phyloP scores from a whole-genome alignment of 306 rosid genomes.

The Senna siamea region DNA sequence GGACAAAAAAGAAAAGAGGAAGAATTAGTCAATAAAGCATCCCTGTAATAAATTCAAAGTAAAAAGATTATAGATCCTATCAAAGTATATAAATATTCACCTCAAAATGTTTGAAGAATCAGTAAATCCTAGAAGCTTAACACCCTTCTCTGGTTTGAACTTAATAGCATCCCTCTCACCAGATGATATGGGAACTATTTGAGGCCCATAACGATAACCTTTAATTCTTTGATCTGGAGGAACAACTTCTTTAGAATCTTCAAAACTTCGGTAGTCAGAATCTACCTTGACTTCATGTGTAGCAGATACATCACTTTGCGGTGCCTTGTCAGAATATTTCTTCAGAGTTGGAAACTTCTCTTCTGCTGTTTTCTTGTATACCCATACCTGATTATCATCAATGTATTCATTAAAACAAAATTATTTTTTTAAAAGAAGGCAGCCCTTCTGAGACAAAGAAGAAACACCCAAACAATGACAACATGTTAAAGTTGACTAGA shows the following conservation, averaged over 20 bases:
- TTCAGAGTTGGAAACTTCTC: constrained; percentile 87
- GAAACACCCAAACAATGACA: neutral
- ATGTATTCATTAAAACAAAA: constrained; percentile 27
- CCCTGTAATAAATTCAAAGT: constrained; percentile 19
- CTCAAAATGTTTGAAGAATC: constrained; percentile 69
- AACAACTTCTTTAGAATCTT: constrained; percentile 59
- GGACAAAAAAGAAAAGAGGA: constrained; percentile 36
- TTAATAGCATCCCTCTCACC: constrained; percentile 87
- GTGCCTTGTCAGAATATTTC: constrained; percentile 93
- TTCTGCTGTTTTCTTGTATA: constrained; percentile 92
- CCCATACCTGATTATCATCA: constrained; percentile 68
- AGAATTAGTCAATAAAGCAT: constrained; percentile 21
- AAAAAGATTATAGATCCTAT: constrained; percentile 5
- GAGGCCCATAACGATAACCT: constrained; percentile 96
- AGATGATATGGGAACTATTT: constrained; percentile 84
- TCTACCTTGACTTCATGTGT: constrained; percentile 85
- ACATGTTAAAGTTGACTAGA: neutral
- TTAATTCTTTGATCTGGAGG: constrained; percentile 93
- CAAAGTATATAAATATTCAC: constrained; percentile 46
- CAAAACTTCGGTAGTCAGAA: constrained; percentile 71
- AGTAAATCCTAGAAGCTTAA: constrained; percentile 90
- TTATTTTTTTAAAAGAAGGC: neutral
- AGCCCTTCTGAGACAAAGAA: constrained; percentile 12
- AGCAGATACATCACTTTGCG: constrained; percentile 72
- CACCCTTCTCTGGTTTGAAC: constrained; percentile 90